Conservation (phyloP, 345 rosid genomes). For the Salix exigua region DNA sequence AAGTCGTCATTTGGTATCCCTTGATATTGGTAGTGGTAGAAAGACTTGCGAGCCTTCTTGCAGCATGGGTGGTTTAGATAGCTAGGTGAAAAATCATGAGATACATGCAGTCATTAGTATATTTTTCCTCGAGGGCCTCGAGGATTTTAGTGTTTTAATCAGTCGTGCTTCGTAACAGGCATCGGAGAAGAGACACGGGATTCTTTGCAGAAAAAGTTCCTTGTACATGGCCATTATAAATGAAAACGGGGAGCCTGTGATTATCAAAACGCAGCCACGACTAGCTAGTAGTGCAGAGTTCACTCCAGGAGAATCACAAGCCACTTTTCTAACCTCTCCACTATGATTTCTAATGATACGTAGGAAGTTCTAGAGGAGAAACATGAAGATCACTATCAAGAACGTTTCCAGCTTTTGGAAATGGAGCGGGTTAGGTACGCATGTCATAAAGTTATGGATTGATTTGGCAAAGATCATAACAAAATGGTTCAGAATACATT, state of each 20-base stretch:
- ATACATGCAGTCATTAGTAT: background rate
- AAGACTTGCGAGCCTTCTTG: slow-evolving; percentile 38
- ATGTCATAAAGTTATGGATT: no score
- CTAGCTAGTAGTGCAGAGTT: slow-evolving; percentile 10
- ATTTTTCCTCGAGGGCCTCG: background rate
- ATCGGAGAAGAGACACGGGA: slow-evolving; percentile 33
- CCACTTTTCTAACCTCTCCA: slow-evolving; percentile 26
- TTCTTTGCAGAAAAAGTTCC: slow-evolving; percentile 35
- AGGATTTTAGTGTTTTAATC: background rate
- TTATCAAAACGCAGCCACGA: slow-evolving; percentile 25
- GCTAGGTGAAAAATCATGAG: slow-evolving; percentile 30
- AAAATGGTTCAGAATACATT: background rate
- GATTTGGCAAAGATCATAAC: background rate
- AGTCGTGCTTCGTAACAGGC: slow-evolving; percentile 15
- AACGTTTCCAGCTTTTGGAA: background rate
- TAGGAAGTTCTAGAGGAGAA: slow-evolving; percentile 9
- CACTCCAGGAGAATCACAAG: slow-evolving; percentile 27
- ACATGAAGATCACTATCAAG: background rate
- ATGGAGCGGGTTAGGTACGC: no score
- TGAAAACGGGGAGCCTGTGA: slow-evolving; percentile 32
- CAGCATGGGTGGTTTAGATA: slow-evolving; percentile 50
- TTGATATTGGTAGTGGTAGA: slow-evolving; percentile 26
- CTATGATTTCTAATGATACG: slow-evolving; percentile 21
- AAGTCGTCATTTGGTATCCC: slow-evolving; percentile 29
- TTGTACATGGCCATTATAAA: slow-evolving; percentile 43